Base-by-base conservation (phyloP, 768 basidiomycete genomes). In the Termitomyces sp. region DNA sequence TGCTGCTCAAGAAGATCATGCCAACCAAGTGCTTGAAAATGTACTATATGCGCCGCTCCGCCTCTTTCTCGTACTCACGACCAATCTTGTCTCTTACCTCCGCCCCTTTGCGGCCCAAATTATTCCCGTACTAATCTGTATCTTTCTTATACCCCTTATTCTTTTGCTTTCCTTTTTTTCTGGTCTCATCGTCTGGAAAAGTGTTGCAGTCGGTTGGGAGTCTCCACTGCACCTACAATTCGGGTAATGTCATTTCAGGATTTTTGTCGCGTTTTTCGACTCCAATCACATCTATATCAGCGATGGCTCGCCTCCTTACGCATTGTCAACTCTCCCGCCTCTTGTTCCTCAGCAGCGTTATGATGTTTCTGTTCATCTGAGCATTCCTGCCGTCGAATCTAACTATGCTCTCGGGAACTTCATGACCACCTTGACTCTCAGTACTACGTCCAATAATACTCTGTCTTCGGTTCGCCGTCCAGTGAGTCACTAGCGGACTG, bases 361-460 rank as follows among this genome's bases (percentile, higher is more conserved):
- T 60, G 86, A 92, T 64, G 76, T 94, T 55, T 86, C 85, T 48
- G 73, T 94, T 15, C 82, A 84, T 57, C 76, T 94, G 15, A 71
- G 76, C 34, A 77, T 94, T 7, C 92, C 92, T 11, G 77, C 83
- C 4, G 81, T 82, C 17, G 84, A 86, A 61, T 72, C 86, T 25
- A 94, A 92, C 73, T 76, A 83, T 66, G 86, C 78, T 4, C 83
- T 94, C 3, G 92, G 92, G 46, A 94, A 94, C 71, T 94, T 94
- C 72, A 94, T 94, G 92, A 77, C 85, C 5, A 81, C 78, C 48
- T 70, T 94, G 40, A 85, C 81, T 1, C 73, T 94, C 32, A 77
- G 75, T 3, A 86, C 86, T 0, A 66, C 77, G 34, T 78, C 80
- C 17, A 92, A 92, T 71, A 83, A 80, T 67, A 88, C 90, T 6